Evolutionary conservation across 306 rosid species (phyloP), one percentile per base, ranked within the genome.

Genomic region (Lablab purpureus): DNA sequence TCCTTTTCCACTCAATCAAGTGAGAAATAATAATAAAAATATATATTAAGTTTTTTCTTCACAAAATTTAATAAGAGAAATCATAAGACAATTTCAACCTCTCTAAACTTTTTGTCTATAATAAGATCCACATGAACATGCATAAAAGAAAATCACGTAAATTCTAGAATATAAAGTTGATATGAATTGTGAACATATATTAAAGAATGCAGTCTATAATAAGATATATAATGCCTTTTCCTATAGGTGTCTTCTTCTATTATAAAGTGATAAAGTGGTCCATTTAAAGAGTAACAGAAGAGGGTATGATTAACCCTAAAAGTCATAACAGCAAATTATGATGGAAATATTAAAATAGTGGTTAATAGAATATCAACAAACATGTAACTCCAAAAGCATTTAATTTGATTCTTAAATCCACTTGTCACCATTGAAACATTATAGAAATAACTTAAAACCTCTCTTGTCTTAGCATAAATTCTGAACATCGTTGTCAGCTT

Each of bases 401-500:
- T 41, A 27, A 76, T 51, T 65, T 49, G 40, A 65, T 64, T 19
- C 25, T 49, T 65, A 37, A 50, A 21, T 21, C 43, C 66, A 49
- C 67, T 30, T 60, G 13, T 23, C 28, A 36, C 9, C 5, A 1
- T 63, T 47, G 40, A 32, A 65, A 8, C 14, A 19, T 64, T 12
- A 49, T 3, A 32, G 1, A 51, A 65, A 37, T 32, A 58, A 59
- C 19, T 59, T 59, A 27, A 58, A 25, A 4, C 41, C 17, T 36
- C 23, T 56, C 64, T 28, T 59, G 17, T 60, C 2, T 28, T 28
- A 28, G 22, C 41, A 60, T 14, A 60, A 60, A 1, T 14, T 59
- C 40, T 28, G 67, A 28, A 21, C 40, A 60, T 28, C 67, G 41
- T 60, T 60, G 67, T 60, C 41, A 60, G 67, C 41, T 60, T 60